Evolutionary conservation across 139 green algal genomes (phyloP), one percentile per base, ranked within the genome.

Genomic region (Chlamydomonas schloesseri): DNA sequence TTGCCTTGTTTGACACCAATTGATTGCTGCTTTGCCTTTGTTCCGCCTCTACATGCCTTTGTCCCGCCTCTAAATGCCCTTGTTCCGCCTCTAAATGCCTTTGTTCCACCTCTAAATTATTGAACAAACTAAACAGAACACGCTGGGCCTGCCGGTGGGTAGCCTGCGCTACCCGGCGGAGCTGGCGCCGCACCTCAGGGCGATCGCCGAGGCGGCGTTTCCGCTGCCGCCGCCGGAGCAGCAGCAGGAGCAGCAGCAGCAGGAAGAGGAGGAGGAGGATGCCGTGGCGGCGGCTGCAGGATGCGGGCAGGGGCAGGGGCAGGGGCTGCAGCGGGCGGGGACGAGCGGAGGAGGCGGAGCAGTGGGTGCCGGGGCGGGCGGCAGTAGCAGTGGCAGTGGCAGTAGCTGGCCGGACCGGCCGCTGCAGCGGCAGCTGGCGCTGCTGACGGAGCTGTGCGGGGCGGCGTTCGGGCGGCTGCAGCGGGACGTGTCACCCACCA

Each of bases 371-470:
- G 70, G 37, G 0, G 68, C 31, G 17, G 74, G 34, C 50, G 31
- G 71, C 21, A 29, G 3, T 10, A 71, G n/a, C n/a, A 21, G 24
- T 50, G 70, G 81, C 36, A 60, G 87, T 65, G 34, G 67, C 55
- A 70, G 60, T 29, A 70, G 64, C 64, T 86, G 80, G 80, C 67
- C 50, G 10, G 80, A 86, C 50, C 36, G n/a, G 65, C 60, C 75
- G 18, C 37, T 91, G 55, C 70, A 83, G 73, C 82, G 82, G 29
- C 82, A 88, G 82, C 62, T 91, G 82, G 53, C 60, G n/a, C 29
- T 79, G 47, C 76, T 91, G 29, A 20, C 20, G 11, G 69, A 79
- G 29, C 26, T 69, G 26, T 87, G 68, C 26, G 68, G 78, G 1
- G 58, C 31, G 24, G 82, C 57, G 29, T 87, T 87, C 47, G 88